Evolutionary conservation across 768 basidiomycete genomes (phyloP), one percentile per base, ranked within the genome.

Genomic region (Neoboletus subvelutipes): DNA sequence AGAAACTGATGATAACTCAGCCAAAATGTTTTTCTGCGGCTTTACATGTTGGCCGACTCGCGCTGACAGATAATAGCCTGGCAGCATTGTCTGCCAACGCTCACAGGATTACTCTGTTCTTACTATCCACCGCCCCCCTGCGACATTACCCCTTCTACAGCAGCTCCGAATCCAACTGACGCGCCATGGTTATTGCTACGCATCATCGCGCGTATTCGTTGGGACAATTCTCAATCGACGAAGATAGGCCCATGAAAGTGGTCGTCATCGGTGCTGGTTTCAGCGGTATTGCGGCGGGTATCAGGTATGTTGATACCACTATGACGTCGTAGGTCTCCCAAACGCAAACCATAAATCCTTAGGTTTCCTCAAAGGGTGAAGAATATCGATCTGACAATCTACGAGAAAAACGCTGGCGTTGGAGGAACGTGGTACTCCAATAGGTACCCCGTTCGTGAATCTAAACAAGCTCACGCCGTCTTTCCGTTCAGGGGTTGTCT

Each of bases 381-480:
- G 45, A 85, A 86, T 58, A 56, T 86, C 15, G 71, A 81, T 20
- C 65, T 88, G 5, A 77, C 76, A 0, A 79, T 86, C 17, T 87
- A 85, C 64, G 86, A 88, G 54, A 81, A 82, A 55, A 77, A 80
- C 50, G 70, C 75, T n/a, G 80, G 78, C 2, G 73, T 88, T 24
- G 86, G 85, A 11, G 86, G 86, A 2, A 80, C 83, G 3, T 88
- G 86, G 86, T 80, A 74, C 60, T 69, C 72, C 10, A 85, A 84
- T 55, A 76, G 67, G 54, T 85, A 84, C 64, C 82, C 83, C 5
- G 81, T 59, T 59, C 56, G 57, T 81, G 47, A 64, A 43, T 50
- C 15, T 20, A 7, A 36, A 22, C 11, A 28, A 20, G 7, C 56
- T 53, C 40, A 53, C 18, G 9, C 12, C 36, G 8, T 36, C 22